phyloP scores from a whole-genome alignment of 106 monocot species.

The Platanthera guangdongensis region DNA sequence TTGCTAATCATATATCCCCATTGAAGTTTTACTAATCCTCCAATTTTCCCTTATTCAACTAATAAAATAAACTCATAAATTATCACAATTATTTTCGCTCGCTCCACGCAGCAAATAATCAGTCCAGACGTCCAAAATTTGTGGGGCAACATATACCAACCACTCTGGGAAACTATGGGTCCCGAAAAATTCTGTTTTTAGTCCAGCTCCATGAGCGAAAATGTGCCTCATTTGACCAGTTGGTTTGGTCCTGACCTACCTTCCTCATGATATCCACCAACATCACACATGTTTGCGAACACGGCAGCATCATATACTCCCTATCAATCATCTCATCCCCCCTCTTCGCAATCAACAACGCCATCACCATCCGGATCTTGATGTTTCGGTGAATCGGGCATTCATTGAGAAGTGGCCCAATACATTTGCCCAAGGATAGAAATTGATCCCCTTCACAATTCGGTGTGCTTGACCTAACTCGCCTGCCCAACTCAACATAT shows the following conservation, averaged over 20 bases:
- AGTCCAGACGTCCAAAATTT: too few relatives aligned
- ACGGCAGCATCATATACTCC: slow-evolving; percentile 43
- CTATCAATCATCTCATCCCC: slow-evolving; percentile 43
- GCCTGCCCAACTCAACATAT: slow-evolving; percentile 46
- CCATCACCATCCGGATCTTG: slow-evolving; percentile 29
- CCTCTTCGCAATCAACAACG: slow-evolving; percentile 19
- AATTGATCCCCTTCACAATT: slow-evolving; percentile 25
- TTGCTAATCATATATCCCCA: too few relatives aligned
- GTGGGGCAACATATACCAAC: too few relatives aligned
- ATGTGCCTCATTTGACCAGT: too few relatives aligned
- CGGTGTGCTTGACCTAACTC: slow-evolving; percentile 36
- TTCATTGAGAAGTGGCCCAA: slow-evolving; percentile 38
- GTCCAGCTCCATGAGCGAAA: too few relatives aligned
- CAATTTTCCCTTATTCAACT: too few relatives aligned
- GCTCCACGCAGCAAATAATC: too few relatives aligned
- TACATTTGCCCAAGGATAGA: slow-evolving; percentile 32
- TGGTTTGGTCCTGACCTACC: neutral
- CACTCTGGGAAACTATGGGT: too few relatives aligned
- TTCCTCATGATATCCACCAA: slow-evolving; percentile 34
- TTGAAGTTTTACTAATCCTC: too few relatives aligned
- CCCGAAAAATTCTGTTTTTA: too few relatives aligned
- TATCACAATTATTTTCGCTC: too few relatives aligned
- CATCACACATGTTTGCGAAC: slow-evolving; percentile 42
- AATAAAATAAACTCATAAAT: too few relatives aligned
- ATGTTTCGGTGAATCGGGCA: slow-evolving; percentile 28